These are phyloP conservation scores for Pseudozyma sp. DNA, from an alignment of 1,284 basidiomycete genomes.

Conservation along the genomic window DNA sequence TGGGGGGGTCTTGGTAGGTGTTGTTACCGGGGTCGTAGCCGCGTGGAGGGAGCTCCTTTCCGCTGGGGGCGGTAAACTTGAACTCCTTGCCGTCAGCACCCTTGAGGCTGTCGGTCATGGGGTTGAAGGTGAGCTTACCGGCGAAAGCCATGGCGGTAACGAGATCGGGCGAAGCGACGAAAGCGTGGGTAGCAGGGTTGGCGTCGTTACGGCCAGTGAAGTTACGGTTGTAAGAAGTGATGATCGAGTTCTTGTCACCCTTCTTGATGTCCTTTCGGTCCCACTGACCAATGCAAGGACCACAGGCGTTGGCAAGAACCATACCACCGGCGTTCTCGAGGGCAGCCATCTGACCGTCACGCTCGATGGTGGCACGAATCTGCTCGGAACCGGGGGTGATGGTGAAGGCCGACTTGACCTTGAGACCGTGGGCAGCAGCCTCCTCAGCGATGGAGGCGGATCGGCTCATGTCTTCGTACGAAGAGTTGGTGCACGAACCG, in stretches of 20 bases:
- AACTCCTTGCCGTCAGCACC: constrained; percentile 95
- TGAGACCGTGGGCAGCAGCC: constrained; percentile 86
- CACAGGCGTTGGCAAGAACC: constrained; percentile 97
- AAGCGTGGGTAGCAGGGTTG: constrained; percentile 98
- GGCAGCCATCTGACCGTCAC: constrained; percentile 90
- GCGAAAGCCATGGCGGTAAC: constrained; percentile 98
- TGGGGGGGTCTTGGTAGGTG: constrained; percentile 95
- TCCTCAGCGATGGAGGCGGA: constrained; percentile 92
- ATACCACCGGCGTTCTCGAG: constrained; percentile 90
- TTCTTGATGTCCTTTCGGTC: constrained; percentile 95
- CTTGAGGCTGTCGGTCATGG: constrained; percentile 87
- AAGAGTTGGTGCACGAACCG: constrained; percentile 99
- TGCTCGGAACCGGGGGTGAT: constrained; percentile 99
- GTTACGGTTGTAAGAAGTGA: constrained; percentile 99
- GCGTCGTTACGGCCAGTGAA: constrained; percentile 99
- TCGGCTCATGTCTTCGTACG: constrained; percentile 99
- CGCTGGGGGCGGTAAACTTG: constrained; percentile 91
- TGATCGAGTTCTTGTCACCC: constrained; percentile 90
- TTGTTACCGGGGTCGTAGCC: constrained; percentile 97
- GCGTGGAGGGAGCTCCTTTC: constrained; percentile 89
- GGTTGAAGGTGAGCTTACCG: constrained; percentile 95
- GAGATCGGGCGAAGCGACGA: constrained; percentile 96
- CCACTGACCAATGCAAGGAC: constrained; percentile 99
- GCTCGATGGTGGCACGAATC: constrained; percentile 95
- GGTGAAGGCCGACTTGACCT: constrained; percentile 92